These are phyloP conservation scores for Rutstroemia sp. DNA, from an alignment of 2,329 filamentous ascomycete genomes.

Conservation along the genomic window DNA sequence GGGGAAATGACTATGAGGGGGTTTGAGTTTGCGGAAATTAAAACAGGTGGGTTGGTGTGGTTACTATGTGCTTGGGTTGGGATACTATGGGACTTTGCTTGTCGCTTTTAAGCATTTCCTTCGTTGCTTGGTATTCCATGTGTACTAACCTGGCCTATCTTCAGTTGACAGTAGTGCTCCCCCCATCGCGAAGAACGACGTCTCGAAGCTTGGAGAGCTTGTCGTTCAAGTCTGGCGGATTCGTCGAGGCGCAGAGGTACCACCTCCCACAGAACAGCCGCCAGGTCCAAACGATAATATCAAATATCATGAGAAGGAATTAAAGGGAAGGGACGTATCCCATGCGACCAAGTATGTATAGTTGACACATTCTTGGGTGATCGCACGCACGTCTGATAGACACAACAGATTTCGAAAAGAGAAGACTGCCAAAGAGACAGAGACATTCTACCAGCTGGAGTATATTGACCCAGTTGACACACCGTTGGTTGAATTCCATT, in stretches of 20 bases:
- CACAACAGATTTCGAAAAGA: background rate
- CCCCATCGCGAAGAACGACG: background rate
- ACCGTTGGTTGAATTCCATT: constrained; percentile 7
- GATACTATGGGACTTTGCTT: too few relatives aligned
- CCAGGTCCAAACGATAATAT: background rate
- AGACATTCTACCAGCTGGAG: constrained; percentile 2
- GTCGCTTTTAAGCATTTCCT: too few relatives aligned
- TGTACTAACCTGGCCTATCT: background rate
- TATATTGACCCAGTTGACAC: constrained; percentile 4
- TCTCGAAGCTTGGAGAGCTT: constrained; percentile 5
- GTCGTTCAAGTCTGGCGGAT: constrained; percentile 5
- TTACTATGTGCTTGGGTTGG: background rate
- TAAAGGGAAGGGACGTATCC: constrained; percentile 1
- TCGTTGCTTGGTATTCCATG: too few relatives aligned
- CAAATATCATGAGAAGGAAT: background rate
- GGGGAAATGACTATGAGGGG: background rate
- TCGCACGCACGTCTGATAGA: background rate
- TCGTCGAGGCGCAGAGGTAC: background rate
- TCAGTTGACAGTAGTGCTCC: background rate
- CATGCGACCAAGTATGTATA: constrained; percentile 1
- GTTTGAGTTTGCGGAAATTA: constrained; percentile 1
- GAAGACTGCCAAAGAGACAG: background rate
- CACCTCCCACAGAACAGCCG: background rate
- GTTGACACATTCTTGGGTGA: background rate
- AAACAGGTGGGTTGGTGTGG: background rate